Base-by-base conservation (phyloP, 2,329 filamentous ascomycete genomes). In the Cercospora citrullina region DNA sequence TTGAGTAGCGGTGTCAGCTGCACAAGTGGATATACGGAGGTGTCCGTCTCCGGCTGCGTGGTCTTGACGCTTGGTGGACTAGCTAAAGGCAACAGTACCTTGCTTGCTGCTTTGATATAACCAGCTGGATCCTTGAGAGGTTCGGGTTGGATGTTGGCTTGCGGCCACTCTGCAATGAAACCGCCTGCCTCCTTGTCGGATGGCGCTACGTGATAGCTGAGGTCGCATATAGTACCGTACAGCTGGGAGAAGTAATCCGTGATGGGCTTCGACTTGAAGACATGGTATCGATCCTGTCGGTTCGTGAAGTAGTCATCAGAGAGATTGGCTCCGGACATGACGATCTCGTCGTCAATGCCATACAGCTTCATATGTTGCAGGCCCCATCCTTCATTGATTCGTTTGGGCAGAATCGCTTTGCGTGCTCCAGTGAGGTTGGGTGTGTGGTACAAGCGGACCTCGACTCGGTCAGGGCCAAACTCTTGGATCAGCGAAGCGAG, bases 331-430 rank as follows among this genome's bases (percentile, higher is more conserved):
- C 93, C 94, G 7, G 94, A 96, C 75, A 99, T 87, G 72, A 99
- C 94, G 67, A 99, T 91, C 79, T 97, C 93, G 76, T 99, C 93
- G 75, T 99, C 95, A 23, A 97, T 84, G 0, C 95, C 95, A 74
- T 99, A 99, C 0, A 99, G 84, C 84, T 99, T 99, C 94, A 99
- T 99, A 77, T 99, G 95, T 78, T 99, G 95, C 69, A 99, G 81
- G 1, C 95, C 95, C 95, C 95, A 99, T 18, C 95, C 95, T 81
- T 99, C 95, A 74, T 99, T 99, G 78, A 99, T 94, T 21, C 95
- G 87, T 77, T 88, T 92, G 0, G 95, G 95, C 2, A 98, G 87
- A 72, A 91, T 84, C 75, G 89, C 89, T 81, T 98, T 98, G 61
- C 90, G 87, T 66, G 96, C 74, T 0, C 95, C 95, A 2, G 92